Evolutionary conservation across 768 basidiomycete genomes (phyloP).

Genomic region (Lentinula boryana): DNA sequence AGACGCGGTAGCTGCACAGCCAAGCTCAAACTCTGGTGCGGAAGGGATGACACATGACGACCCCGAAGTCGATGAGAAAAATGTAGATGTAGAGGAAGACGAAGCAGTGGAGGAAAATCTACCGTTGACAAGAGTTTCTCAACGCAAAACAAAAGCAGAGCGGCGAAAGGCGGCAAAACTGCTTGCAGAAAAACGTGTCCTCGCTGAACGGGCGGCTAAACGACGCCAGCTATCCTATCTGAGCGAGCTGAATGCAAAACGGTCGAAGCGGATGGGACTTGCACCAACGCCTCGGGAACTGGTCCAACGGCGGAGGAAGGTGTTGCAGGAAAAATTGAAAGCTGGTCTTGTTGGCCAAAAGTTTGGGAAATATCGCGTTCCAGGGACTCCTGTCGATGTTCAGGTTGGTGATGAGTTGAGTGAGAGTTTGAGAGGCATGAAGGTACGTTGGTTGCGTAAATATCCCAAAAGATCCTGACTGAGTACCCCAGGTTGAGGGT

Average conservation of each 20-base stretch:
- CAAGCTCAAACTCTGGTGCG: conserved; percentile 25
- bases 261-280: conserved; percentile 9
- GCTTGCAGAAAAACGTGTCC: conserved; percentile 64
- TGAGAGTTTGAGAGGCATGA: conserved; percentile 77
- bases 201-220: conserved; percentile 50
- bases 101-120: conserved; percentile 18
- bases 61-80: conserved; percentile 6
- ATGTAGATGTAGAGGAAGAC: conserved; percentile 32
- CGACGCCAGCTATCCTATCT: conserved; percentile 51
- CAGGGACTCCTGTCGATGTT: conserved; percentile 65
- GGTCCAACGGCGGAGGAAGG: conserved; percentile 34
- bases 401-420: conserved; percentile 88
- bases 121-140: conserved; percentile 17
- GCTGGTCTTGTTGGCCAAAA: conserved; percentile 67
- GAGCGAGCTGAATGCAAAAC: neutral
- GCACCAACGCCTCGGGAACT: conserved; percentile 45
- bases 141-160: conserved; percentile 58
- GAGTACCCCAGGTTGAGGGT: conserved; percentile 73
- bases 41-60: conserved; percentile 25
- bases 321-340: conserved; percentile 30
- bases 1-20: conserved; percentile 29
- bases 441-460: conserved; percentile 42
- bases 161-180: conserved; percentile 58
- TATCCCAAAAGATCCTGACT: neutral
- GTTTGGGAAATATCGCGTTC: conserved; percentile 77